Evolutionary conservation across 352 stramenopile genomes (phyloP).

Genomic region (Phytophthora cryptogea): DNA sequence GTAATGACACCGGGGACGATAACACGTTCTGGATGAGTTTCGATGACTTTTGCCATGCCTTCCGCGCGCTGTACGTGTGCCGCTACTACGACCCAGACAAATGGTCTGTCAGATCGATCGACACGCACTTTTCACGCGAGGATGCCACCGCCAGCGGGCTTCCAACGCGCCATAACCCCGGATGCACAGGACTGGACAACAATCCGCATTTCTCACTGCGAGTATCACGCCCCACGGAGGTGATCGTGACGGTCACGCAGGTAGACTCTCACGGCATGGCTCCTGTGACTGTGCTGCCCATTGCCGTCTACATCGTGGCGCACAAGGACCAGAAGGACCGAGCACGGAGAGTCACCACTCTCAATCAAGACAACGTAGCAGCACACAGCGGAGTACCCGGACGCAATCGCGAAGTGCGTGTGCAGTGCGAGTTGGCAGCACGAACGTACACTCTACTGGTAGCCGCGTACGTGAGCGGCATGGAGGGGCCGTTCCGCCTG

Average conservation of each 20-base stretch:
- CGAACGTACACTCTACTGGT: constrained; percentile 90
- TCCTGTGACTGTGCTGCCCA: constrained; percentile 62
- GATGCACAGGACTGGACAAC: constrained; percentile 71
- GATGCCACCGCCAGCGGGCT: constrained; percentile 74
- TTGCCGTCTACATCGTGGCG: constrained; percentile 76
- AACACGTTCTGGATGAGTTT: constrained; percentile 97
- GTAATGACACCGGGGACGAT: constrained; percentile 81
- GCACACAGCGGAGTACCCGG: constrained; percentile 78
- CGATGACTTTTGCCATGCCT: constrained; percentile 93
- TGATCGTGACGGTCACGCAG: constrained; percentile 87
- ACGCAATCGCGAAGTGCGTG: constrained; percentile 69
- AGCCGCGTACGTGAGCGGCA: constrained; percentile 85
- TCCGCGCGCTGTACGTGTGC: constrained; percentile 92
- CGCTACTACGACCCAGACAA: constrained; percentile 91
- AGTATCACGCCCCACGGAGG: constrained; percentile 78
- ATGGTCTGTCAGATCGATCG: constrained; percentile 55
- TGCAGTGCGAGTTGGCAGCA: constrained; percentile 78
- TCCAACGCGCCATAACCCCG: constrained; percentile 83
- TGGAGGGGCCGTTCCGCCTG: constrained; percentile 91
- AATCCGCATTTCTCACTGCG: constrained; percentile 90
- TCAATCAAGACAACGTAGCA: constrained; percentile 76
- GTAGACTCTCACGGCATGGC: constrained; percentile 68
- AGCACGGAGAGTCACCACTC: constrained; percentile 56
- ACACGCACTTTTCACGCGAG: constrained; percentile 66
- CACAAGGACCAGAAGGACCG: constrained; percentile 55